A percentile compares a stretch with the other conserved stretches of the same genome.
Evolutionary conservation across 2,329 filamentous ascomycete species (phyloP).

Genomic region (Aspergillus pseudoviridinutans): DNA sequence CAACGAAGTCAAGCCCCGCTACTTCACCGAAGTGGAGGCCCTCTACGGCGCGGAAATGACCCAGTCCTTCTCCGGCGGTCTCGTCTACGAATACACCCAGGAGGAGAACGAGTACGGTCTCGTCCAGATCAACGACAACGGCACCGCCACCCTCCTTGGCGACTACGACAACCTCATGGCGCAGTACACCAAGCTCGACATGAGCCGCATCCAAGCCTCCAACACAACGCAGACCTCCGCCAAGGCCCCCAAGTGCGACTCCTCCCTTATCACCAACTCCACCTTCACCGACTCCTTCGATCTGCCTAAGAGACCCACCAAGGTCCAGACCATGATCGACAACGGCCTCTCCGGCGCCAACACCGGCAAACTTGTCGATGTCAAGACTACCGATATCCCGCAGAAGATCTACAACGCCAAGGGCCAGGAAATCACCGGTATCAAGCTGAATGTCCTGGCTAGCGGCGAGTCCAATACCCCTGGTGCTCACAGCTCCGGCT

Average conservation of each 20-base stretch:
- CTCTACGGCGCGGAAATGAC: conserved; percentile 61
- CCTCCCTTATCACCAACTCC: conserved; percentile 60
- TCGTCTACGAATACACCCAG: conserved; percentile 50
- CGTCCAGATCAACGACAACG: conserved; percentile 57
- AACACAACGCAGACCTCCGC: conserved; percentile 55
- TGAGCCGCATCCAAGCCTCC: conserved; percentile 60
- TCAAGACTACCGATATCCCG: conserved; percentile 54
- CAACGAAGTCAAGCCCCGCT: conserved; percentile 55
- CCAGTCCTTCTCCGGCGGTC: conserved; percentile 54
- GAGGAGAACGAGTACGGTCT: conserved; percentile 52
- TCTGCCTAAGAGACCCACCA: conserved; percentile 64
- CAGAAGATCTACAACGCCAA: conserved; percentile 55
- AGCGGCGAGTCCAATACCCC: conserved; percentile 55
- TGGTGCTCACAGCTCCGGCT: conserved; percentile 37
- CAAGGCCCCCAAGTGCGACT: conserved; percentile 60
- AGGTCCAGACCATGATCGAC: conserved; percentile 68
- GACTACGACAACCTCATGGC: conserved; percentile 71
- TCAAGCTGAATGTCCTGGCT: conserved; percentile 54
- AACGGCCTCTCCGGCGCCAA: conserved; percentile 67
- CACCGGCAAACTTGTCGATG: conserved; percentile 59
- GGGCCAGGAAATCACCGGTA: conserved; percentile 57
- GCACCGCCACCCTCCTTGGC: conserved; percentile 53
- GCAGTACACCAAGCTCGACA: conserved; percentile 73
- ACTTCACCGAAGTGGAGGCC: conserved; percentile 58
- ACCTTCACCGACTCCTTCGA: conserved; percentile 77